Evolutionary conservation across 495 filamentous ascomycete species (phyloP).

Genomic region (Immersiella caudata): DNA sequence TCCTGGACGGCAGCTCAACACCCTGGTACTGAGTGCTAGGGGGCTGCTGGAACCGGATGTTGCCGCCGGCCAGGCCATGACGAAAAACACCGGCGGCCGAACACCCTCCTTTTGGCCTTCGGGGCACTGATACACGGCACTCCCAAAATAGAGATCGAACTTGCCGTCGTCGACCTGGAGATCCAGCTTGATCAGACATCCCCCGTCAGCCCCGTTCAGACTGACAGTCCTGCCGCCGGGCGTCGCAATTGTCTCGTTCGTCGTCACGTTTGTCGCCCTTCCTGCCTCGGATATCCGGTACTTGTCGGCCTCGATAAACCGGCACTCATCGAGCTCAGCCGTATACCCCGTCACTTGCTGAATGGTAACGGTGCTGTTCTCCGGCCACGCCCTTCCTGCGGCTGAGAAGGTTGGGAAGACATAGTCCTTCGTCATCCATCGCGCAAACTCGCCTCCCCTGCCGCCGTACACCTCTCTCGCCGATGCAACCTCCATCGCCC

Average conservation of each 20-base stretch:
- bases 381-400: conserved; percentile 6
- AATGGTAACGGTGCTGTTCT: conserved; percentile 10
- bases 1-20: not conserved
- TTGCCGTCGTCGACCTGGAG: not conserved
- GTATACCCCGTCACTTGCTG: conserved; percentile 2
- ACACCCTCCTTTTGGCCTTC: not conserved
- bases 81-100: conserved; percentile 1
- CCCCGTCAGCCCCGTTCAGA: not conserved
- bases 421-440: conserved; percentile 4
- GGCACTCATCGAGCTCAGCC: not conserved
- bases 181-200: conserved; percentile 3
- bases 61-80: conserved; percentile 5
- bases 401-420: conserved; percentile 4
- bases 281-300: conserved; percentile 11
- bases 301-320: conserved; percentile 4
- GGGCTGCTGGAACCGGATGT: not conserved
- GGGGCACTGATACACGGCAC: conserved; percentile 6
- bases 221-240: not conserved
- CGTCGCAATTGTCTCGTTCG: not conserved
- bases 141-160: conserved; percentile 11
- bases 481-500: conserved; percentile 10
- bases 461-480: conserved; percentile 10
- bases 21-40: not conserved
- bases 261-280: not conserved
- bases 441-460: conserved; percentile 3